Evolutionary conservation across 495 filamentous ascomycete genomes (phyloP).

Genomic region (Aspergillus bridgeri): DNA sequence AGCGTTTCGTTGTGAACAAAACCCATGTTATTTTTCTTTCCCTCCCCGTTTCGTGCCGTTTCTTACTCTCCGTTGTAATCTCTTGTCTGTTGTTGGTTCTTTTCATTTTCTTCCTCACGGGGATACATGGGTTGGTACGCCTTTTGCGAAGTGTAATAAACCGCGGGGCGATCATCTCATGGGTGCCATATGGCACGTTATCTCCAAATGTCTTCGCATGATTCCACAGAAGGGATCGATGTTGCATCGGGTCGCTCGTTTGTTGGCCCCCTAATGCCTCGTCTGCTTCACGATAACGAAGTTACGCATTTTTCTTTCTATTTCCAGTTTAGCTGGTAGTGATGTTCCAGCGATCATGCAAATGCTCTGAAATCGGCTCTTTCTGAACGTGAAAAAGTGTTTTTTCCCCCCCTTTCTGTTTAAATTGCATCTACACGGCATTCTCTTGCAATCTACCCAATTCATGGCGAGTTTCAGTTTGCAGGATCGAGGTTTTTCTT

Average conservation of each 20-base stretch:
- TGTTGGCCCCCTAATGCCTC: not conserved
- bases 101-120: not conserved
- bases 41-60: not conserved
- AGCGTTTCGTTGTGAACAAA: not conserved
- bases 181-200: conserved; percentile 1
- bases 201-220: not conserved
- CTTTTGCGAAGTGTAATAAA: conserved; percentile 46
- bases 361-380: not conserved
- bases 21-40: not conserved
- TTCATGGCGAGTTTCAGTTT: not conserved
- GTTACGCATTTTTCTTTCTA: not conserved
- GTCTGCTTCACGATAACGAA: conserved; percentile 7
- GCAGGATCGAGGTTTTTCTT: not conserved
- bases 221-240: not conserved
- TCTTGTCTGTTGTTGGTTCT: conserved; percentile 1
- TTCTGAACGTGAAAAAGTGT: not conserved
- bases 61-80: not conserved
- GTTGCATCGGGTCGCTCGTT: not conserved
- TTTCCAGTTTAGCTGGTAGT: conserved; percentile 2
- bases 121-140: conserved; percentile 1
- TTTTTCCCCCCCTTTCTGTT: not conserved
- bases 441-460: not conserved
- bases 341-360: not conserved
- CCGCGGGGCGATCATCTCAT: conserved; percentile 27
- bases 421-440: not conserved